phyloP scores from a whole-genome alignment of 106 monocot genomes.

The Dioscorea alata region DNA sequence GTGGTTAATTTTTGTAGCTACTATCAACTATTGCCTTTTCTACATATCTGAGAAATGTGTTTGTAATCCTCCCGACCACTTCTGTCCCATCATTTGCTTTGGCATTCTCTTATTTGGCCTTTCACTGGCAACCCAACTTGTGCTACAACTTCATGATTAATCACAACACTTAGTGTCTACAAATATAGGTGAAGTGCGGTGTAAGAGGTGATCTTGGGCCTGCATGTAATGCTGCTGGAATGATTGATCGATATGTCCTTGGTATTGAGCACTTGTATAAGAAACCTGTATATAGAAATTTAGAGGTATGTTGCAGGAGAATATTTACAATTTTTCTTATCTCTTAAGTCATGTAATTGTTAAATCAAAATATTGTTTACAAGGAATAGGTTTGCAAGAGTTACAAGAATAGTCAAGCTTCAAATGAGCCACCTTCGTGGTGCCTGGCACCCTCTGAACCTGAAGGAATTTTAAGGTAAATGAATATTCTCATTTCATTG shows the following conservation, averaged over 20 bases:
- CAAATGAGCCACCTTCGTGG: constrained; percentile 36
- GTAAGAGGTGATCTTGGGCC: constrained; percentile 76
- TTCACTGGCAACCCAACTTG: too few species aligned
- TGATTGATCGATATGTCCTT: constrained; percentile 65
- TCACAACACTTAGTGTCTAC: too few species aligned
- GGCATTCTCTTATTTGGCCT: too few species aligned
- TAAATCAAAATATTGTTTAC: constrained; percentile 5
- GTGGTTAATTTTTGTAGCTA: too few species aligned
- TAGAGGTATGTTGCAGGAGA: constrained; percentile 31
- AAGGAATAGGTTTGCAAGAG: constrained; percentile 42
- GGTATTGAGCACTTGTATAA: constrained; percentile 65
- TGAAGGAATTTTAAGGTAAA: constrained; percentile 59
- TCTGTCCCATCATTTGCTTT: too few species aligned
- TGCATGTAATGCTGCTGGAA: constrained; percentile 65
- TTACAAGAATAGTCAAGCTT: constrained; percentile 9
- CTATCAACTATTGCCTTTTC: too few species aligned
- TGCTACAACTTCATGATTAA: too few species aligned
- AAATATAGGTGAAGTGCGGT: constrained; percentile 47
- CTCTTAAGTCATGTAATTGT: not conserved
- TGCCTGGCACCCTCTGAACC: constrained; percentile 72
- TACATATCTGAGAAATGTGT: too few species aligned
- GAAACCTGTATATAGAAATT: constrained; percentile 55
- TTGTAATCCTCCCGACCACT: too few species aligned
- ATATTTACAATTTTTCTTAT: not conserved
- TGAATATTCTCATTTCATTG: too few species aligned